phyloP scores from a whole-genome alignment of 176 grass and related monocot species.

The Echinochloa phyllopogon region DNA sequence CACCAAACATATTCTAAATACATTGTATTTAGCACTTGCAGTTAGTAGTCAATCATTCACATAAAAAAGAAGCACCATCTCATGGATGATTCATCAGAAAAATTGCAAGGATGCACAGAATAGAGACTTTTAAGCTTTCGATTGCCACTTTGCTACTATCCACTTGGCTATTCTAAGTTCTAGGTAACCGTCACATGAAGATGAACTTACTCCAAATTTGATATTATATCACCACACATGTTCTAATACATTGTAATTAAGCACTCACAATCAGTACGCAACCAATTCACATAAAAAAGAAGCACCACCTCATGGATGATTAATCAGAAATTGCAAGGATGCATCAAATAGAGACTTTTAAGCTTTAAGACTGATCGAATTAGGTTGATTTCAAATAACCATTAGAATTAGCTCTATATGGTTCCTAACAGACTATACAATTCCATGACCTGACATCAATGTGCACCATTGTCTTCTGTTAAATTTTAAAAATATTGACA shows the following conservation, averaged over 20 bases:
- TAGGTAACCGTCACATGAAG: neutral
- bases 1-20: neutral
- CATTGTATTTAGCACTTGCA: neutral
- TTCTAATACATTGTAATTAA: neutral
- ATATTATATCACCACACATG: neutral
- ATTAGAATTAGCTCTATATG: neutral
- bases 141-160: neutral
- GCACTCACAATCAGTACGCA: neutral
- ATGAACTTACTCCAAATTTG: neutral
- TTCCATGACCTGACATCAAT: neutral
- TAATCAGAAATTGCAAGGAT: neutral
- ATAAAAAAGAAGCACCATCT: neutral
- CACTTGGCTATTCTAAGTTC: slow-evolving; percentile 2
- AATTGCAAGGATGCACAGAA: neutral
- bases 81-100: slow-evolving; percentile 6
- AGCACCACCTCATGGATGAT: too few species aligned
- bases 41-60: neutral
- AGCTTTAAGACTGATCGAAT: neutral
- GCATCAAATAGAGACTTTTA: neutral
- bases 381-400: neutral
- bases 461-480: neutral
- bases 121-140: neutral
- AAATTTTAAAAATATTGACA: slow-evolving; percentile 5
- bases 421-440: slow-evolving; percentile 2
- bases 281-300: neutral